Base-by-base conservation (phyloP, 257 asterid genomes). In the Cordia subcordata region DNA sequence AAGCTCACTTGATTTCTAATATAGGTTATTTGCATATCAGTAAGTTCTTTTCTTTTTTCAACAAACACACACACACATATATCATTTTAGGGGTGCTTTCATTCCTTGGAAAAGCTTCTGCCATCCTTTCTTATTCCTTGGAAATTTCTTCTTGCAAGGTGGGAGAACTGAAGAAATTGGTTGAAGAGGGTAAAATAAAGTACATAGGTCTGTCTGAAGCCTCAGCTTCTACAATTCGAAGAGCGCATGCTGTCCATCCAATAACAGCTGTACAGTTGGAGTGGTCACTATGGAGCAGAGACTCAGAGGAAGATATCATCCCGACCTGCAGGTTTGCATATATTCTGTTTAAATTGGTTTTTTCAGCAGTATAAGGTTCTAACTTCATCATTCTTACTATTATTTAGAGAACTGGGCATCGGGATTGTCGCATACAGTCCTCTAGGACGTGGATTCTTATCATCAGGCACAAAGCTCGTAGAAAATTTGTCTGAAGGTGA, bases 161-260 rank as follows among this genome's bases (percentile, higher is more conserved):
- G 75, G 86, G 86, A 62, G 95, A 87, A 71, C 77, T 87, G 16
- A 87, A 84, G 77, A 84, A 84, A 71, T 81, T 84, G 13, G 86
- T 82, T 47, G 84, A 82, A 62, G 94, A 87, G 73, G 94, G 96
- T 73, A 87, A 84, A 67, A 68, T 85, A 55, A 87, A 82, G 73
- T 82, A 84, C 40, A 69, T 84, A 56, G 96, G 94, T 44, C 74
- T 87, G 38, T 87, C 95, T 0, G 95, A 84, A 81, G 88, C 96
- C 21, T 78, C 81, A 53, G 83, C 86, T 68, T 76, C 88, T 19
- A 82, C 96, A 23, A 84, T 87, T 60, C 77, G 79, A 75, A 83
- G 95, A 75, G 92, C 95, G n/a, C 88, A 86, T 38, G 83, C 82
- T 12, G 75, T 86, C 56, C 95, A 86, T 74, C 90, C 93, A 0